Conservation (phyloP, 2,329 filamentous ascomycete species). For the Geoglossum cookeanum region DNA sequence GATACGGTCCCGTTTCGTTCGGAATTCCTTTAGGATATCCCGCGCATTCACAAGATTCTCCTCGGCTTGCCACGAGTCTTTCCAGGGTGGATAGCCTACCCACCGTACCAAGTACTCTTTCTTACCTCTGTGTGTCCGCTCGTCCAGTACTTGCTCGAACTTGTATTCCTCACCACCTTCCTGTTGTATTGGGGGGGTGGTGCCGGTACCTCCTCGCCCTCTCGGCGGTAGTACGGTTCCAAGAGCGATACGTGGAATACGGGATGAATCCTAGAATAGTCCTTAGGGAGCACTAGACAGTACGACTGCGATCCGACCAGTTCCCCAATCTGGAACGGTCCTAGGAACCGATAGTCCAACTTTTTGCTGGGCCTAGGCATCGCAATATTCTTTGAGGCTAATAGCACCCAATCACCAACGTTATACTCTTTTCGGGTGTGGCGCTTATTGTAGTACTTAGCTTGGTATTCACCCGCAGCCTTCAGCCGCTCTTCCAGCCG, state of each 20-base stretch:
- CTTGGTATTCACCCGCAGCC: neutral
- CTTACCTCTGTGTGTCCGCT: neutral
- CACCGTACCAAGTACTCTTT: slow-evolving; percentile 7
- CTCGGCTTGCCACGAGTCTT: slow-evolving; percentile 5
- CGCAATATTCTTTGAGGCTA: neutral
- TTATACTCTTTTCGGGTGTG: neutral
- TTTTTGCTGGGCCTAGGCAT: neutral
- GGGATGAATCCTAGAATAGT: neutral
- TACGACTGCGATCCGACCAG: neutral
- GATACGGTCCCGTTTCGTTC: neutral
- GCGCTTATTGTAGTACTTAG: slow-evolving; percentile 3
- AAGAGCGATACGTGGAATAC: slow-evolving; percentile 1
- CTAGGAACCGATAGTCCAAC: neutral
- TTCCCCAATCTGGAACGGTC: neutral
- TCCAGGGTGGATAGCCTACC: slow-evolving; percentile 1
- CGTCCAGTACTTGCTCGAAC: neutral
- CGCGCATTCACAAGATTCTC: neutral
- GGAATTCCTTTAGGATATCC: neutral
- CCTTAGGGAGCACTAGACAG: neutral
- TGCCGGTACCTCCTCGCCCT: neutral
- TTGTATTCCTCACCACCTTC: neutral
- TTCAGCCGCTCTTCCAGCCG: too few species aligned
- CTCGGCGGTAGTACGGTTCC: neutral
- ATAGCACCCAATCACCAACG: neutral
- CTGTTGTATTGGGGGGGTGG: neutral